phyloP scores from a whole-genome alignment of 1,139 yeast species.

The Candida sp. region DNA sequence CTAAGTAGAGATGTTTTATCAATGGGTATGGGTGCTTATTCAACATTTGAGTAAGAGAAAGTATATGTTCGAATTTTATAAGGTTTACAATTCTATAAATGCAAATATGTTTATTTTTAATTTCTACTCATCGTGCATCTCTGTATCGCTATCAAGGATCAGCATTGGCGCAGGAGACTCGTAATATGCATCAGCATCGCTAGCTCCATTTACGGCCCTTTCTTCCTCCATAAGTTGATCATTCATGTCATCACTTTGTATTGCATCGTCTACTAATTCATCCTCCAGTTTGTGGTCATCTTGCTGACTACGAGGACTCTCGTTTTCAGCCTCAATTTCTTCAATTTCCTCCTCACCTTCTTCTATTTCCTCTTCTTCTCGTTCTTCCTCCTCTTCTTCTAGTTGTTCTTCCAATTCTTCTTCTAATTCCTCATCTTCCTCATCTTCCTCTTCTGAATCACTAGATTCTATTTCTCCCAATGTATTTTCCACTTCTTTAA shows the following conservation, averaged over 20 bases:
- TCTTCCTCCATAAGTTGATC: slow-evolving; percentile 8
- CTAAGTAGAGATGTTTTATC: no score
- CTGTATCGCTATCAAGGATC: slow-evolving; percentile 12
- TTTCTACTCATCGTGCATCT: slow-evolving; percentile 8
- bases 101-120: no score
- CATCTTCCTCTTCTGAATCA: slow-evolving; percentile 15
- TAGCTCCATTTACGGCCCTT: background rate
- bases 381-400: slow-evolving; percentile 7
- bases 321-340: slow-evolving; percentile 4
- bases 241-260: slow-evolving; percentile 1
- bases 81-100: background rate
- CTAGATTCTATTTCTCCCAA: slow-evolving; percentile 17
- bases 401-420: slow-evolving; percentile 11
- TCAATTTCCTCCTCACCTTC: slow-evolving; percentile 7
- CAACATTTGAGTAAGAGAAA: no score
- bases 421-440: slow-evolving; percentile 10
- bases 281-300: slow-evolving; percentile 8
- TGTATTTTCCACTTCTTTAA: slow-evolving; percentile 22
- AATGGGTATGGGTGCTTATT: no score
- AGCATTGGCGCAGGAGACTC: slow-evolving; percentile 5
- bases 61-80: background rate
- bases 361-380: slow-evolving; percentile 9
- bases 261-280: slow-evolving; percentile 8
- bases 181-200: background rate
- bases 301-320: slow-evolving; percentile 10